These are phyloP conservation scores for Solanum gracilifrons DNA, from an alignment of 257 asterid genomes.

Conservation along the genomic window DNA sequence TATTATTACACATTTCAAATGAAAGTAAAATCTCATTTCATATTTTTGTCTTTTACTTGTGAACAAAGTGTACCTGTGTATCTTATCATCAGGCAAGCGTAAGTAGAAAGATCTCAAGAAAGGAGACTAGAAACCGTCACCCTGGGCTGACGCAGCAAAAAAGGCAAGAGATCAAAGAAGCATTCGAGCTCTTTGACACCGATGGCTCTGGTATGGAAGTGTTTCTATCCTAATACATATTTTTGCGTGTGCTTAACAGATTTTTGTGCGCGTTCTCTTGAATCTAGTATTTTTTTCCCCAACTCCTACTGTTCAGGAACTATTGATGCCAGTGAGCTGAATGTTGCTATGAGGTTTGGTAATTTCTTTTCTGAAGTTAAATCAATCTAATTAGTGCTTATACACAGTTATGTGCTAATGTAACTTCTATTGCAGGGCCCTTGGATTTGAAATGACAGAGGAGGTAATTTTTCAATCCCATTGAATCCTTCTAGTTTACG, in stretches of 20 bases:
- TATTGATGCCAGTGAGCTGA: constrained; percentile 85
- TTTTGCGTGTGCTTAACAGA: neutral
- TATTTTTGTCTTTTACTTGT: neutral
- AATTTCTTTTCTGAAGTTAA: neutral
- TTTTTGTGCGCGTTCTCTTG: neutral
- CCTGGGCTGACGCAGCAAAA: constrained; percentile 73
- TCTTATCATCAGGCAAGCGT: constrained; percentile 29
- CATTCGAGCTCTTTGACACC: constrained; percentile 83
- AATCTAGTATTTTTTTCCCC: neutral
- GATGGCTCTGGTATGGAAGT: constrained; percentile 69
- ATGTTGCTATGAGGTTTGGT: constrained; percentile 90
- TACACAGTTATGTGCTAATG: neutral
- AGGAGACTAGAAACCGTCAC: constrained; percentile 60
- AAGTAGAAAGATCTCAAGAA: constrained; percentile 42
- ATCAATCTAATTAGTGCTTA: neutral
- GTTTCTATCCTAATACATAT: neutral
- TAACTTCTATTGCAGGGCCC: constrained; percentile 60
- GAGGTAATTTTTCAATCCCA: constrained; percentile 43
- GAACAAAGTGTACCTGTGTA: neutral
- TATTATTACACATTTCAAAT: neutral
- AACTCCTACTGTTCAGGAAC: constrained; percentile 38
- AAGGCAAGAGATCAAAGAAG: constrained; percentile 85
- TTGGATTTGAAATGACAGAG: constrained; percentile 91
- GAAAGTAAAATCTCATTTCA: neutral
- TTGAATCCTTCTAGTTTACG: neutral